Evolutionary conservation across 2,329 filamentous ascomycete species (phyloP), one percentile per base, ranked within the genome.

Genomic region (Nothophaeocryptopus gaeumannii): DNA sequence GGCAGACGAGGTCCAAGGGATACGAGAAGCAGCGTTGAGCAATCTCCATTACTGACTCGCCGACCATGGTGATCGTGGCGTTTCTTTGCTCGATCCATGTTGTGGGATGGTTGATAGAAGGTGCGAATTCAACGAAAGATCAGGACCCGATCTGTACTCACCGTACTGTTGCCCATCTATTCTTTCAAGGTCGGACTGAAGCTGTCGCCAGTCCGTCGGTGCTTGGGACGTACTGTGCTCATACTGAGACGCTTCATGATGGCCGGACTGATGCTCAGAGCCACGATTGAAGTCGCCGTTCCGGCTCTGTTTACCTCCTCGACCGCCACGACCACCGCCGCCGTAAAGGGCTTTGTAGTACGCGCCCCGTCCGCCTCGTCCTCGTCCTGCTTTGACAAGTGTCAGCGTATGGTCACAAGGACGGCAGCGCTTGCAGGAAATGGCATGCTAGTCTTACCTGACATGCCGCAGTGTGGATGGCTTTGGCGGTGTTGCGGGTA

Each of bases 81-180:
- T n/a, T n/a, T n/a, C n/a, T n/a, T n/a, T n/a, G n/a, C 33, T 16
- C 16, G 5, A 29, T 36, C 42, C 14, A 20, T 13, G 30, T 13
- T 35, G 42, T 26, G 16, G 30, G 12, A 36, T n/a, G 16, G 20
- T 26, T 5, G 7, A 29, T 5, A 15, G 11, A 5, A 40, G 10
- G 16, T 20, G 15, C 11, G 15, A 15, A 40, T 15, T 4, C 20
- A 26, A 26, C 7, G 29, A 40, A 30, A 29, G 14, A 31, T 39
- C 26, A 13, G 20, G 11, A 10, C 7, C 26, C 3, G 5, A 20
- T 11, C 13, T 39, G 15, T 15, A 53, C 61, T 54, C 55, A 65
- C 63, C 63, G 43, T 67, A 66, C 33, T 61, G 60, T 47, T 62
- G 61, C 10, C 61, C 59, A 44, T 67, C 62, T 12, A 65, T 61